A percentile compares a stretch with the other conserved stretches of the same genome.
These are phyloP conservation scores for Silene conica DNA, from an alignment of 148 eudicot species.

Conservation along the genomic window DNA sequence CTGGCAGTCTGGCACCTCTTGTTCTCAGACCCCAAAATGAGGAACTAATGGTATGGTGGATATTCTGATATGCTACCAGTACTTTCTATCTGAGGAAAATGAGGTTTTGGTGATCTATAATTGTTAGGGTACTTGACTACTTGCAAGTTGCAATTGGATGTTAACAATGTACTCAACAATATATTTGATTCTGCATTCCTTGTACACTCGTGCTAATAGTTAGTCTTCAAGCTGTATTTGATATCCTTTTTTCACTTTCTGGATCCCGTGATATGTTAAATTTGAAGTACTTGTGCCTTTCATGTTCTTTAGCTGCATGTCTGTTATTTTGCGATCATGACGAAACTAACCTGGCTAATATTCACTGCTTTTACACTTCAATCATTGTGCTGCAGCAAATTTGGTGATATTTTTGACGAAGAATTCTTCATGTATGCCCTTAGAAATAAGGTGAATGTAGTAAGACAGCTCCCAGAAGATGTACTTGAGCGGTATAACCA, in stretches of 20 bases:
- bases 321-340: neutral
- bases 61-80: no score
- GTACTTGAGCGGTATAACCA: constrained; percentile 68
- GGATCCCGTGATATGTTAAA: neutral
- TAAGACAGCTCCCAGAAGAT: constrained; percentile 79
- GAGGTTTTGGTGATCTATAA: no score
- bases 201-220: no score
- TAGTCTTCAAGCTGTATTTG: no score
- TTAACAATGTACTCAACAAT: neutral
- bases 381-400: constrained; percentile 57
- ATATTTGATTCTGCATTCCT: neutral
- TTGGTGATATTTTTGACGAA: constrained; percentile 91
- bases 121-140: no score
- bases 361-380: constrained; percentile 15
- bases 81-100: no score
- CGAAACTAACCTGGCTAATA: neutral
- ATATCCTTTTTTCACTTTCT: no score
- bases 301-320: neutral
- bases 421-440: constrained; percentile 89
- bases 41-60: no score
- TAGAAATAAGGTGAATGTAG: constrained; percentile 73
- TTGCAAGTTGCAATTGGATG: no score
- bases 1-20: no score
- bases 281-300: neutral
- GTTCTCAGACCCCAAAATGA: no score